Conservation (phyloP, 139 green algal species). For the Pleodorina starrii region DNA sequence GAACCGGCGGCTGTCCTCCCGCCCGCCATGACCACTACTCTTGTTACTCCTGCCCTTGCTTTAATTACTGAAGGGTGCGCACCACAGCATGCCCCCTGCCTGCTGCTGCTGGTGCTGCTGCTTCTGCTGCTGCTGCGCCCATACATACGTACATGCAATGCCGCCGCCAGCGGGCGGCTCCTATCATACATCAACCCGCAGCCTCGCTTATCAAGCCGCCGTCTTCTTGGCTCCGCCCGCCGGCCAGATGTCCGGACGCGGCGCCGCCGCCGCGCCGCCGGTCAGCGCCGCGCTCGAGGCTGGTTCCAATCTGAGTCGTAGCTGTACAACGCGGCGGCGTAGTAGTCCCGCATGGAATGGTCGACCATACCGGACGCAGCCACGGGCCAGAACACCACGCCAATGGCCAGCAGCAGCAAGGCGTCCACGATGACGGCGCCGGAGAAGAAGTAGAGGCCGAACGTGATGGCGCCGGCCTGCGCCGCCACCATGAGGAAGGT, state of each 20-base stretch:
- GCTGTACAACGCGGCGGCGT: background rate
- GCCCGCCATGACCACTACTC: no score
- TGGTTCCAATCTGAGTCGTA: background rate
- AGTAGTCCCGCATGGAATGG: background rate
- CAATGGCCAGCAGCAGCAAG: background rate
- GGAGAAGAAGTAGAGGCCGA: background rate
- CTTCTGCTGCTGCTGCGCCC: no score
- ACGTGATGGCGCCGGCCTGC: background rate
- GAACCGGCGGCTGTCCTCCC: no score
- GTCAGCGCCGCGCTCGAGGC: background rate
- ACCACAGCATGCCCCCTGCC: no score
- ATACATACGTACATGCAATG: no score
- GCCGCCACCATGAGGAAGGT: background rate
- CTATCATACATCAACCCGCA: no score
- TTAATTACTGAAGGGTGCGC: no score
- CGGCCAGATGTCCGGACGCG: background rate
- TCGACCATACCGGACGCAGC: background rate
- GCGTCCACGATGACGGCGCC: background rate
- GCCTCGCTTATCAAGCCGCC: no score
- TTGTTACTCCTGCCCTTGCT: no score
- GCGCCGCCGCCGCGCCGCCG: no score
- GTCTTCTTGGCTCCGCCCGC: background rate
- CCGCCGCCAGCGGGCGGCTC: no score
- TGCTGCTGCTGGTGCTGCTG: no score
- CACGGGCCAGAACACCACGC: background rate